A percentile compares a stretch with the other conserved stretches of the same genome.
Conservation (phyloP, 2,329 filamentous ascomycete genomes). For the Cladophialophora immunda region DNA sequence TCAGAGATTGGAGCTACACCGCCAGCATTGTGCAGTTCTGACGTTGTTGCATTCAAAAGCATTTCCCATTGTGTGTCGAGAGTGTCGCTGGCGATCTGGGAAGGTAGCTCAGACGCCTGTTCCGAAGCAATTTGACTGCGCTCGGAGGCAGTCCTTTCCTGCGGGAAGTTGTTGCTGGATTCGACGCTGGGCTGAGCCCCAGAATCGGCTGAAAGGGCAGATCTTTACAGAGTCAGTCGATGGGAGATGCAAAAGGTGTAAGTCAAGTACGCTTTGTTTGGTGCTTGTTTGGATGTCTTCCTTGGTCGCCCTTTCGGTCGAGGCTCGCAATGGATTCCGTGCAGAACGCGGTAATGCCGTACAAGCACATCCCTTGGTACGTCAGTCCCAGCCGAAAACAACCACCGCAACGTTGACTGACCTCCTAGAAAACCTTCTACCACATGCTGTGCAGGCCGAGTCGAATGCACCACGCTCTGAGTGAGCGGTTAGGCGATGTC, state of each 20-base stretch:
- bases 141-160: neutral
- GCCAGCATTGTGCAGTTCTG: conserved; percentile 3
- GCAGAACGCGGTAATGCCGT: conserved; percentile 14
- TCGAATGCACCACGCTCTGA: conserved; percentile 7
- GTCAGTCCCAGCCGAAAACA: neutral
- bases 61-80: conserved; percentile 11
- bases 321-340: conserved; percentile 11
- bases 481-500: conserved; percentile 13
- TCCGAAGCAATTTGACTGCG: neutral
- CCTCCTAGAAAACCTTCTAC: conserved; percentile 18
- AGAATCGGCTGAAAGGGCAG: neutral
- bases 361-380: conserved; percentile 16
- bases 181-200: conserved; percentile 1
- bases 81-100: neutral
- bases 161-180: neutral
- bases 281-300: conserved; percentile 2
- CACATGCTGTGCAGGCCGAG: conserved; percentile 12
- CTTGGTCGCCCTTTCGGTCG: conserved; percentile 18
- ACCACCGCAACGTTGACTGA: neutral
- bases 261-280: neutral
- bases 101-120: neutral
- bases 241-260: neutral
- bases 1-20: neutral
- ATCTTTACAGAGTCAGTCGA: neutral
- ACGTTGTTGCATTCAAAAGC: conserved; percentile 10